Conservation (phyloP, 148 eudicot species). For the Chenopodium formosanum region DNA sequence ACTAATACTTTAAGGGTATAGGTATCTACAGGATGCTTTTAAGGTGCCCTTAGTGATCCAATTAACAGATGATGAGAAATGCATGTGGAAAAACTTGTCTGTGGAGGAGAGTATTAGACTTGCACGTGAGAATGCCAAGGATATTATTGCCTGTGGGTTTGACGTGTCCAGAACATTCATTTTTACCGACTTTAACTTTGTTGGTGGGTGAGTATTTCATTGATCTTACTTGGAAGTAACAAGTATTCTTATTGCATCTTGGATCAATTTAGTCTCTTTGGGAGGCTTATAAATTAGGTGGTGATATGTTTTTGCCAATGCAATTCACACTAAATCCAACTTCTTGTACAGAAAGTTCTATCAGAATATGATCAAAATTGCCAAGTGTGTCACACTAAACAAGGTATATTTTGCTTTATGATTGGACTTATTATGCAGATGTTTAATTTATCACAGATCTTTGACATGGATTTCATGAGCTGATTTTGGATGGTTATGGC, state of each 20-base stretch:
- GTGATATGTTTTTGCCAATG: background rate
- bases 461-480: conserved; percentile 7
- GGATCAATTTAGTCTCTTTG: background rate
- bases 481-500: conserved; percentile 25
- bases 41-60: conserved; percentile 97
- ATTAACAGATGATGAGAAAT: conserved; percentile 95
- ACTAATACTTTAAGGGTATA: conserved; percentile 40
- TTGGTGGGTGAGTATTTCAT: conserved; percentile 69
- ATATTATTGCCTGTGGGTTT: conserved; percentile 97
- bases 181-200: conserved; percentile 82
- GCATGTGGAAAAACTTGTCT: conserved; percentile 89
- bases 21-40: conserved; percentile 97
- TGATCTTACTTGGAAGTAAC: background rate
- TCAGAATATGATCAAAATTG: conserved; percentile 81
- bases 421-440: background rate
- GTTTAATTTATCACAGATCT: background rate
- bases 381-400: conserved; percentile 83
- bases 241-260: background rate
- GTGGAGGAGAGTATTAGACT: conserved; percentile 94
- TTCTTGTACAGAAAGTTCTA: conserved; percentile 62
- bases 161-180: conserved; percentile 87
- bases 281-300: background rate
- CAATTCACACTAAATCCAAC: background rate
- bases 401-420: conserved; percentile 45
- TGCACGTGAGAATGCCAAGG: conserved; percentile 98